Base-by-base conservation (phyloP, 129 eudicot species). In the Flaveria brownii region DNA sequence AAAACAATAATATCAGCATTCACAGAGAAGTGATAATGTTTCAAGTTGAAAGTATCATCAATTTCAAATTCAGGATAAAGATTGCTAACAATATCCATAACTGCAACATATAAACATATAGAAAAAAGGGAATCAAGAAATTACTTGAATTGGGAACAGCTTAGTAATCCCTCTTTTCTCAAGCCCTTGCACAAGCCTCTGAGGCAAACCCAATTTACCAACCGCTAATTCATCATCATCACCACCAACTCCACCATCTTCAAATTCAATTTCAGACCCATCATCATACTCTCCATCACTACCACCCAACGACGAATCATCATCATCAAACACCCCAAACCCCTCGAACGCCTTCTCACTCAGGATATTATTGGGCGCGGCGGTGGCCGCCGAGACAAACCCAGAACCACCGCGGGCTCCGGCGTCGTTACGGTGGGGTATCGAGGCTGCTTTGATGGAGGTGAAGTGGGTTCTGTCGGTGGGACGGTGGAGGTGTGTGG, bases 341-440 rank as follows among this genome's bases (percentile, higher is more conserved):
- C 96, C 90, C 86, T 80, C 85, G 64, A 94, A 91, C 33, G 99
- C 99, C 78, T 94, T 94, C 72, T 94, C 99, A 66, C 97, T 94
- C 81, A 94, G 68, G n/a, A 91, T 85, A 2, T 96, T 89, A 82
- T 94, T 94, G 0, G 96, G 92, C 0, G 92, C 82, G 5, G 90
- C 93, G 4, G 91, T 83, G 2, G 99, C 97, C 3, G 97, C 87
- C 0, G 96, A 59, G 13, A 84, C 85, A 59, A 86, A 85, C 0
- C 83, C 74, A 8, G 77, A 70, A 20, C 82, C 75, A 28, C 82
- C 77, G 43, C 55, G 42, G 26, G 50, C 26, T 1, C 36, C 73
- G 11, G 49, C 46, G 9, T 36, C 33, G 57, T 25, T 36, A 9
- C 46, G 82, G 50, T 68, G 82, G 49, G 54, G 28, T 36, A 74